phyloP scores from a whole-genome alignment of 257 asterid genomes.

The Penstemon newberryi region DNA sequence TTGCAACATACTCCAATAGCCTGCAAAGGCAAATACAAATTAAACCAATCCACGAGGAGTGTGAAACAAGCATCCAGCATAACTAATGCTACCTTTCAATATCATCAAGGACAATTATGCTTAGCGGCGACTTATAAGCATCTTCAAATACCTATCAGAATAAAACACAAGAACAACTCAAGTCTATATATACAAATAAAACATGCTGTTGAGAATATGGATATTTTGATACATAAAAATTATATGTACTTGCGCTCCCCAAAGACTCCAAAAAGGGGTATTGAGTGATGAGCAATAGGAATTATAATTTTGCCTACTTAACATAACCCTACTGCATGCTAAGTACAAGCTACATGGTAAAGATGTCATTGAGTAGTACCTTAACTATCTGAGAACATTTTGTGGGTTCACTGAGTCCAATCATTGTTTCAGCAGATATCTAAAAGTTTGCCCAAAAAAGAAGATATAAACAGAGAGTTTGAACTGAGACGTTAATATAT shows the following conservation, averaged over 20 bases:
- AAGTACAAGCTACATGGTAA: not conserved
- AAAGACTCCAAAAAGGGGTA: slow-evolving; percentile 1
- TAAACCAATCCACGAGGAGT: slow-evolving; percentile 25
- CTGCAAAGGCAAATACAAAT: slow-evolving; percentile 43
- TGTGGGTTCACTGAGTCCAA: slow-evolving; percentile 93
- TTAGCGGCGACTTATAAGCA: slow-evolving; percentile 93
- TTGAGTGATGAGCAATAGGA: slow-evolving; percentile 10
- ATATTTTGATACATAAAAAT: slow-evolving; percentile 10
- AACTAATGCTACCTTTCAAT: slow-evolving; percentile 75
- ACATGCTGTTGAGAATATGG: not conserved
- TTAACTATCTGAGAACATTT: slow-evolving; percentile 91
- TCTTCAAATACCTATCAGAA: slow-evolving; percentile 84
- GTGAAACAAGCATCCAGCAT: slow-evolving; percentile 29
- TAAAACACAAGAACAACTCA: slow-evolving; percentile 30
- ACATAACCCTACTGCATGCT: slow-evolving; percentile 15
- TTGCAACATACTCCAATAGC: slow-evolving; percentile 82
- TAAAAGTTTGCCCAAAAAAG: slow-evolving; percentile 32
- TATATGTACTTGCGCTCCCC: slow-evolving; percentile 23
- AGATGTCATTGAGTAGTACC: slow-evolving; percentile 45
- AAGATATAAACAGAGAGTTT: slow-evolving; percentile 16
- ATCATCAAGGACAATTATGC: slow-evolving; percentile 86
- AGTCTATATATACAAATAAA: slow-evolving; percentile 16
- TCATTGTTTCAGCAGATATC: slow-evolving; percentile 98
- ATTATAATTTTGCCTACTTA: slow-evolving; percentile 8
- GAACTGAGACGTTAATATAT: slow-evolving; percentile 9